These are phyloP conservation scores for Blakeslea trispora DNA, from an alignment of 371 early-diverging fungal species.

Conservation along the genomic window DNA sequence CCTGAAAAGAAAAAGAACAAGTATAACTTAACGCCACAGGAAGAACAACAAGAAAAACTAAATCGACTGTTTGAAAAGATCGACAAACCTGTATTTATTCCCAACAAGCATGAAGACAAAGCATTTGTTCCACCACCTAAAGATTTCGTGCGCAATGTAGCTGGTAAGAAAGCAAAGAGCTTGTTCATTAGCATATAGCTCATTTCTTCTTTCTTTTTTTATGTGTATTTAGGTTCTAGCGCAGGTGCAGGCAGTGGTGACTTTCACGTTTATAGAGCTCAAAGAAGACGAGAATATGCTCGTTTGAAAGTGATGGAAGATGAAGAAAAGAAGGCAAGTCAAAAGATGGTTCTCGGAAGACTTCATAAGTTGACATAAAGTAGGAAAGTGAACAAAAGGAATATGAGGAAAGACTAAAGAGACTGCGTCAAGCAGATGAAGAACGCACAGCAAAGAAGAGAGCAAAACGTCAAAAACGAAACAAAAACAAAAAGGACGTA, in stretches of 20 bases:
- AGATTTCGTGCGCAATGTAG: conserved; percentile 82
- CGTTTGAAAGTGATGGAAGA: conserved; percentile 80
- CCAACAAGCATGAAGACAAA: conserved; percentile 42
- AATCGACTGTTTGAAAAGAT: conserved; percentile 75
- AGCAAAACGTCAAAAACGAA: conserved; percentile 79
- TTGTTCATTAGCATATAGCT: not conserved
- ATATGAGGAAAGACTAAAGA: conserved; percentile 59
- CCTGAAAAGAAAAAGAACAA: conserved; percentile 18
- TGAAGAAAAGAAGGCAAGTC: conserved; percentile 68
- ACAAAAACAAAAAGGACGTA: conserved; percentile 25
- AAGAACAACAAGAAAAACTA: conserved; percentile 67
- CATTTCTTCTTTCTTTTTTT: too few species aligned
- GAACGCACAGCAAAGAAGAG: conserved; percentile 86
- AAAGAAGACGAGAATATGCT: conserved; percentile 85
- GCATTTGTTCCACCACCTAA: conserved; percentile 59
- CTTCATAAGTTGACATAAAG: conserved; percentile 7
- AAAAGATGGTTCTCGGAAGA: not conserved
- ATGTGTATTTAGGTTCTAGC: conserved; percentile 72
- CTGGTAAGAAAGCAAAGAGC: conserved; percentile 48
- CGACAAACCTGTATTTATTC: conserved; percentile 79
- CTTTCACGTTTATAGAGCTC: conserved; percentile 92
- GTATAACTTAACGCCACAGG: conserved; percentile 48
- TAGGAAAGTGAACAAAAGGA: conserved; percentile 52
- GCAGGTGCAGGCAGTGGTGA: conserved; percentile 97
- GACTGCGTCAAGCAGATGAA: conserved; percentile 66